A percentile compares a stretch with the other conserved stretches of the same genome.
Evolutionary conservation across 257 asterid genomes (phyloP).

Genomic region (Nicotiana attenuata): DNA sequence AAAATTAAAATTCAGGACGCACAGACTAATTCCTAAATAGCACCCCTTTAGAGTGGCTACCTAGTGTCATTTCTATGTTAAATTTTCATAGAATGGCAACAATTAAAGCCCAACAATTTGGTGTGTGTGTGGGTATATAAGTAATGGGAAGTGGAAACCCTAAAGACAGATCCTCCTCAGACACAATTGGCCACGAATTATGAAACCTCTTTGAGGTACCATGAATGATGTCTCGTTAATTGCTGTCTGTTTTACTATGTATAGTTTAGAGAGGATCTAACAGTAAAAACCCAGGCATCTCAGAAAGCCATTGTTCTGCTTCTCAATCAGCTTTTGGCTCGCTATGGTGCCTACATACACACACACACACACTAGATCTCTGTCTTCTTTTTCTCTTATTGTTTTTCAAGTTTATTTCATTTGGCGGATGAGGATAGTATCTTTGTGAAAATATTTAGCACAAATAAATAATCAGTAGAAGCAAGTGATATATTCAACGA

Average conservation of each 20-base stretch:
- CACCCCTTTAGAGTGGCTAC: too few relatives aligned
- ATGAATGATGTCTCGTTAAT: neutral
- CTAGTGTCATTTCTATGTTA: too few relatives aligned
- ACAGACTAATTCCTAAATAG: too few relatives aligned
- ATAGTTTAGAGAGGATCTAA: neutral
- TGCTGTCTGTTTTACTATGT: neutral
- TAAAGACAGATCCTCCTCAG: neutral
- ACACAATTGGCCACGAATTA: neutral
- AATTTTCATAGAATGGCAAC: too few relatives aligned
- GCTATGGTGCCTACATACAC: slow-evolving; percentile 4
- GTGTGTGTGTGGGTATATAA: too few relatives aligned
- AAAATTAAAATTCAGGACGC: too few relatives aligned
- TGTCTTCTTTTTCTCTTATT: neutral
- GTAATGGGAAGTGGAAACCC: neutral
- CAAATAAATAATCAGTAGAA: too few relatives aligned
- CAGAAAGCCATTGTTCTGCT: slow-evolving; percentile 8
- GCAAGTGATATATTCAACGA: too few relatives aligned
- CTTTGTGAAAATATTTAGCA: too few relatives aligned
- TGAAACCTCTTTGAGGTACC: neutral
- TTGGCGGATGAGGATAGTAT: neutral
- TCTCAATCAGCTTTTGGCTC: slow-evolving; percentile 5
- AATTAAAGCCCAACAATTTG: neutral
- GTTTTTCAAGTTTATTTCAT: neutral
- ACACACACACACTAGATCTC: neutral
- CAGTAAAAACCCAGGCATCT: neutral